Conservation (phyloP, 116 monocot species). For the Cymodocea nodosa region DNA sequence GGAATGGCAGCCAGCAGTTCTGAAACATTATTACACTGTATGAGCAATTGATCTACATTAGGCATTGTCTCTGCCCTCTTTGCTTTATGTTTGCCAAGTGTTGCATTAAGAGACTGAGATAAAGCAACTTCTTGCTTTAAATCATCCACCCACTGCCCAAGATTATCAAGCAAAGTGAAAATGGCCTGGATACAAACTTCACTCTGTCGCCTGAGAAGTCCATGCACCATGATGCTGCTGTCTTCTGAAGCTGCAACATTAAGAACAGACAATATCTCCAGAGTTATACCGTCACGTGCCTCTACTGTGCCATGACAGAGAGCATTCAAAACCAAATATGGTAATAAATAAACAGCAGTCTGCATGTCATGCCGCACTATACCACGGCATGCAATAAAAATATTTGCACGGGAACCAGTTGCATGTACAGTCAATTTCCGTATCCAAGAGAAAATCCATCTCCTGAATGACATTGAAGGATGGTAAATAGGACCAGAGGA, state of each 20-base stretch:
- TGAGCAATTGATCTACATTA: slow-evolving; percentile 37
- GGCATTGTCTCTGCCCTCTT: slow-evolving; percentile 16
- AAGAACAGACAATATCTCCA: slow-evolving; percentile 80
- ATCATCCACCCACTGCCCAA: slow-evolving; percentile 99
- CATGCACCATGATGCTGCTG: slow-evolving; percentile 38
- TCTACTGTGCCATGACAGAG: slow-evolving; percentile 81
- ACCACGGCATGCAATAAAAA: slow-evolving; percentile 90
- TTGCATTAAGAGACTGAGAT: slow-evolving; percentile 38
- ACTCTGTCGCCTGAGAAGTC: slow-evolving; percentile 43
- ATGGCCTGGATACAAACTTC: slow-evolving; percentile 92
- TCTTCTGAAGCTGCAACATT: slow-evolving; percentile 74
- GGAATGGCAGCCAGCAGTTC: slow-evolving; percentile 84
- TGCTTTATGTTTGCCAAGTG: slow-evolving; percentile 26
- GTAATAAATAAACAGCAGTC: slow-evolving; percentile 79
- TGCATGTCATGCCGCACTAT: slow-evolving; percentile 98
- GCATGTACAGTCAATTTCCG: slow-evolving; percentile 66
- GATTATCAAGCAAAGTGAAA: slow-evolving; percentile 94
- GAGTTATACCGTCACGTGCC: slow-evolving; percentile 66
- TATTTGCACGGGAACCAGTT: slow-evolving; percentile 65
- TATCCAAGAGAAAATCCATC: slow-evolving; percentile 94
- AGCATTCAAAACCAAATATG: slow-evolving; percentile 89
- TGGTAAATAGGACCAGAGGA: slow-evolving; percentile 60
- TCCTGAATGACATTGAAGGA: slow-evolving; percentile 83
- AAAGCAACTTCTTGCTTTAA: slow-evolving; percentile 79
- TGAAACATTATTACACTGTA: slow-evolving; percentile 75